Conservation (phyloP, 2,329 filamentous ascomycete species). For the Fusarium floridanum region DNA sequence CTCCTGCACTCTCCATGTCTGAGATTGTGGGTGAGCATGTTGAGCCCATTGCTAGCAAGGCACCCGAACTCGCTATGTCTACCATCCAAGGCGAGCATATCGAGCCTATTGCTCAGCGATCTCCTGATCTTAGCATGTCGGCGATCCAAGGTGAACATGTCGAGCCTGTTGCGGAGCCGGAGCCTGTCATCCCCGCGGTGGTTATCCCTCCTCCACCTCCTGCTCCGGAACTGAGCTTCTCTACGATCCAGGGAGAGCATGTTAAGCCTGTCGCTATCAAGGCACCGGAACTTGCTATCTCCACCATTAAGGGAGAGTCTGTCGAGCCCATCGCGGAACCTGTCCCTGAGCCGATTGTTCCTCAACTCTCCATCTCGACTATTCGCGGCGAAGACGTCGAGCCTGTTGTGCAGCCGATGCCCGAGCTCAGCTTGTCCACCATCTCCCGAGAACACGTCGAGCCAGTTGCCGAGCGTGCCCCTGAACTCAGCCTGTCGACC, state of each 20-base stretch:
- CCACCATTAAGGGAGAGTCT: slow-evolving; percentile 24
- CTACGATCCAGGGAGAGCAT: slow-evolving; percentile 41
- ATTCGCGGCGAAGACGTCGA: slow-evolving; percentile 43
- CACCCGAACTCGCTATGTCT: slow-evolving; percentile 35
- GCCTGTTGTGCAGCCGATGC: slow-evolving; percentile 25
- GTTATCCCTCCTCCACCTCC: slow-evolving; percentile 23
- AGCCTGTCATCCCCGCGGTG: slow-evolving; percentile 7
- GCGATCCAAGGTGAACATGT: slow-evolving; percentile 38
- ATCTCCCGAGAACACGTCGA: slow-evolving; percentile 42
- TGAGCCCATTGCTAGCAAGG: slow-evolving; percentile 46
- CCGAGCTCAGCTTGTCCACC: slow-evolving; percentile 17
- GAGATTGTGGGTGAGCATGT: slow-evolving; percentile 27
- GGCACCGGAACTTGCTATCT: slow-evolving; percentile 29
- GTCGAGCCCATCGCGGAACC: slow-evolving; percentile 30
- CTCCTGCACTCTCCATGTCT: slow-evolving; percentile 33
- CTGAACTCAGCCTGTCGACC: slow-evolving; percentile 28
- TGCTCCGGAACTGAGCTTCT: slow-evolving; percentile 38
- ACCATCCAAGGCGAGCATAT: slow-evolving; percentile 40
- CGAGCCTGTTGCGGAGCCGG: slow-evolving; percentile 31
- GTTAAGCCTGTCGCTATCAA: slow-evolving; percentile 25
- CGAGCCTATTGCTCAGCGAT: slow-evolving; percentile 19
- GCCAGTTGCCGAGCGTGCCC: slow-evolving; percentile 23
- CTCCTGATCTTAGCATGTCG: slow-evolving; percentile 34
- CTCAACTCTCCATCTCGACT: slow-evolving; percentile 27
- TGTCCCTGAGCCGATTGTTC: background rate